Base-by-base conservation (phyloP, 169 alveolate species). In the Perkinsus olseni region DNA sequence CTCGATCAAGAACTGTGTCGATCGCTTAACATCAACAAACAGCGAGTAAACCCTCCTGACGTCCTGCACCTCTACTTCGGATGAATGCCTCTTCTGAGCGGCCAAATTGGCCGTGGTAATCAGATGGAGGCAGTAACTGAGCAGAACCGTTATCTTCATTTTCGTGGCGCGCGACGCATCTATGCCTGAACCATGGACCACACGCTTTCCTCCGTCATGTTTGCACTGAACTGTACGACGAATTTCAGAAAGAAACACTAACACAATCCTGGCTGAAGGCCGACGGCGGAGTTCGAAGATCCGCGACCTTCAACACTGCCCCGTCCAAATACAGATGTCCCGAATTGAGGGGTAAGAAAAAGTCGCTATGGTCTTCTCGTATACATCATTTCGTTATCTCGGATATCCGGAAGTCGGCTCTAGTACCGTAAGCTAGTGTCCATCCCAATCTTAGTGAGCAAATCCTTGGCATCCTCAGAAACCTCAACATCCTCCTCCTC, bases 401-500 rank as follows among this genome's bases (percentile, higher is more conserved):
- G n/a, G n/a, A n/a, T n/a, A n/a, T n/a, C n/a, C n/a, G n/a, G n/a
- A n/a, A n/a, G n/a, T n/a, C n/a, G n/a, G 98, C 98, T 62, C 50
- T 24, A 38, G 96, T 99, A 99, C 95, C 99, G 97, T 92, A 99
- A 96, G 50, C 99, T 97, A 36, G 99, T 97, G 94, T 98, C 99
- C 92, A 97, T 94, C 21, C 99, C 99, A 28, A 99, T 98, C 95
- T 98, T 98, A 93, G 99, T 98, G 74, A 99, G 98, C 91, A 98
- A 95, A 93, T 97, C 99, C 95, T 96, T 95, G 74, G 99, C 99
- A 74, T 97, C 98, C 92, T 99, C 99, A 45, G 98, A 98, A 95
- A 99, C 97, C 95, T 98, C 99, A 94, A 99, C 99, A 94, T 98
- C 99, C 96, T 99, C 99, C 96, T 98, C 99, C 95, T 96, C 98